These are phyloP conservation scores for Leccinum truebloodii DNA, from an alignment of 768 basidiomycete genomes.

Conservation along the genomic window DNA sequence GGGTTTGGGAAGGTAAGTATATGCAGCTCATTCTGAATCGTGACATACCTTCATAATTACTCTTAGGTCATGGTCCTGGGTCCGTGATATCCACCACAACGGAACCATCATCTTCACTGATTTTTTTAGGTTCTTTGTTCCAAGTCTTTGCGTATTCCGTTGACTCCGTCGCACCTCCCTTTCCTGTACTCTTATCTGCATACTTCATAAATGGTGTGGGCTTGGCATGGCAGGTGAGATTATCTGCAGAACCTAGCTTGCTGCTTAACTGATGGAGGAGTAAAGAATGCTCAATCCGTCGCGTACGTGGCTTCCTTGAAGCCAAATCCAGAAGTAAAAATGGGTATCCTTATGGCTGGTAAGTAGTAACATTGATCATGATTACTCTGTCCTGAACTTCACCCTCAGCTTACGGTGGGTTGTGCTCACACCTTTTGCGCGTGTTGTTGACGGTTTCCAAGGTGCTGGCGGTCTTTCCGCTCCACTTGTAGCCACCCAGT, in stretches of 20 bases:
- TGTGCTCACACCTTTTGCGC: not conserved
- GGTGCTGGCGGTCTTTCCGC: slow-evolving; percentile 51
- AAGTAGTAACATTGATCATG: not conserved
- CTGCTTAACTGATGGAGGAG: not conserved
- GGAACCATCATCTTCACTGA: not conserved
- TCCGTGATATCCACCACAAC: slow-evolving; percentile 6
- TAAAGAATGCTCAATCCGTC: slow-evolving; percentile 71
- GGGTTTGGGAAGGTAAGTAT: slow-evolving; percentile 44
- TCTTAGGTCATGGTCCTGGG: slow-evolving; percentile 43
- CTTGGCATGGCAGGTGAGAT: slow-evolving; percentile 42
- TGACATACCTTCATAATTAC: not conserved
- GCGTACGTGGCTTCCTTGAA: slow-evolving; percentile 64
- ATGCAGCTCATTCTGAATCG: not conserved
- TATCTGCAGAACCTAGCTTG: not conserved
- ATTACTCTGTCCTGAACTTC: not conserved
- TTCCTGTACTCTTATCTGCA: slow-evolving; percentile 58
- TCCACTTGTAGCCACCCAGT: slow-evolving; percentile 57
- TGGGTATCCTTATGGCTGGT: slow-evolving; percentile 65
- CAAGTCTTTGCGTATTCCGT: slow-evolving; percentile 58
- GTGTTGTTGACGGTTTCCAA: slow-evolving; percentile 12
- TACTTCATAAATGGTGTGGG: slow-evolving; percentile 53
- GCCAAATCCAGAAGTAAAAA: slow-evolving; percentile 58
- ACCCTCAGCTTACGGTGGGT: slow-evolving; percentile 16
- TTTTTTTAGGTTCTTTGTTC: slow-evolving; percentile 44
- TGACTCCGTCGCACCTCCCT: slow-evolving; percentile 58